A percentile compares a stretch with the other conserved stretches of the same genome.
phyloP scores from a whole-genome alignment of 2,329 filamentous ascomycete species.

The Epichloe coenophiala region DNA sequence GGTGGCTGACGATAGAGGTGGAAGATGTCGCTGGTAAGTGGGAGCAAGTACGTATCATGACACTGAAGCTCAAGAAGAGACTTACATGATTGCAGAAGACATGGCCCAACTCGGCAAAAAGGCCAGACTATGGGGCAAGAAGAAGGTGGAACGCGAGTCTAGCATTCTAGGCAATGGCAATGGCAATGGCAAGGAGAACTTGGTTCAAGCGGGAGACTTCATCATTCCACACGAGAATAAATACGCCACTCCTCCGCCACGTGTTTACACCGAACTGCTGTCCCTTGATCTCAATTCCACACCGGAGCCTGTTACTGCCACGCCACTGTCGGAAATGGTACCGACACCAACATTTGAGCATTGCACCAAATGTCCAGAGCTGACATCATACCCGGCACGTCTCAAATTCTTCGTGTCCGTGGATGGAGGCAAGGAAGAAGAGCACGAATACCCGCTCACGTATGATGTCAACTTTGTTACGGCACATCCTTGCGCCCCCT shows the following conservation, averaged over 20 bases:
- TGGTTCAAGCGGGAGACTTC: conserved; percentile 47
- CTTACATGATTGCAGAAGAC: conserved; percentile 25
- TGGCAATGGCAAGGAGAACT: conserved; percentile 34
- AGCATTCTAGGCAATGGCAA: conserved; percentile 44
- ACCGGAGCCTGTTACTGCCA: conserved; percentile 30
- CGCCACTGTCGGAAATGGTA: conserved; percentile 28
- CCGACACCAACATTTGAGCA: conserved; percentile 24
- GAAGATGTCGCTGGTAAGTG: conserved; percentile 37
- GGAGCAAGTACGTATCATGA: neutral
- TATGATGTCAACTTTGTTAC: conserved; percentile 54
- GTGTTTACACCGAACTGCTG: conserved; percentile 34
- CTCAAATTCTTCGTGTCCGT: conserved; percentile 22
- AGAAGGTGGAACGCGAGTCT: conserved; percentile 44
- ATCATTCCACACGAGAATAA: conserved; percentile 44
- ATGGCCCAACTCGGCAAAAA: conserved; percentile 36
- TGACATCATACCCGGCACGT: conserved; percentile 21
- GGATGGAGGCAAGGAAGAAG: conserved; percentile 26
- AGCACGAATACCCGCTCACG: conserved; percentile 31
- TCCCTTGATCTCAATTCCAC: conserved; percentile 35
- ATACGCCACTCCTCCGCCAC: conserved; percentile 33
- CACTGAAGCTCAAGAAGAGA: neutral
- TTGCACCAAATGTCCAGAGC: conserved; percentile 18
- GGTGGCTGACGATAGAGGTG: conserved; percentile 46
- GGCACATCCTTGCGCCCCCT: conserved; percentile 49
- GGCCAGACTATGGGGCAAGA: conserved; percentile 49